Base-by-base conservation (phyloP, 306 rosid genomes). In the Mimosa bimucronata region DNA sequence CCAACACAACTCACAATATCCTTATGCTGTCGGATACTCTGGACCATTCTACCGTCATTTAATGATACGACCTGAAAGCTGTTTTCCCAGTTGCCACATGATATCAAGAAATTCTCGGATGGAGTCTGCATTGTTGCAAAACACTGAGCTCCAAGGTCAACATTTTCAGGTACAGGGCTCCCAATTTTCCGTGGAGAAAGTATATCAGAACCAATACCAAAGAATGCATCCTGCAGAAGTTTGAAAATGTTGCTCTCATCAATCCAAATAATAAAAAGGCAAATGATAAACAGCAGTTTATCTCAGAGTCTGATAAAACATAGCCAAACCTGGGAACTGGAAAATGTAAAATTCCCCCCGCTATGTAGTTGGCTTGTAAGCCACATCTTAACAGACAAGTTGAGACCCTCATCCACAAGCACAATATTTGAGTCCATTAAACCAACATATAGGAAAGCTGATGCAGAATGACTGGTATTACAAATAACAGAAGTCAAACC, bases 31-130 rank as follows among this genome's bases (percentile, higher is more conserved):
- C 98, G 93, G 84, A 94, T 91, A 89, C 97, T 91, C 84, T 94
- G 98, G 66, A 94, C 91, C 91, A 94, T 87, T 86, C 95, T 88
- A 78, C 98, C 97, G 83, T 94, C 98, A 26, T 83, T 86, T 62
- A 94, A 83, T 64, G 98, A 92, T 81, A 92, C 92, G 79, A 92
- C 88, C 88, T 92, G 98, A 87, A 94, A 94, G 85, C 98, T 94
- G 83, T 94, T 94, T 88, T 92, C 98, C 98, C 98, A 94, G 87
- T 94, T 92, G 68, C 98, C 98, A 83, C 98, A 91, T 53, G 98
- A 90, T 77, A 94, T 82, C 81, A 94, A 87, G 89, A 88, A 94
- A 58, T 89, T 94, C 84, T 94, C 97, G 0, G 91, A 81, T 55
- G 92, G 80, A 11, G 94, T 87, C 77, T 92, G 98, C 97, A 92